These are phyloP conservation scores for Solanum chacoense DNA, from an alignment of 305 asterid species.

Conservation along the genomic window DNA sequence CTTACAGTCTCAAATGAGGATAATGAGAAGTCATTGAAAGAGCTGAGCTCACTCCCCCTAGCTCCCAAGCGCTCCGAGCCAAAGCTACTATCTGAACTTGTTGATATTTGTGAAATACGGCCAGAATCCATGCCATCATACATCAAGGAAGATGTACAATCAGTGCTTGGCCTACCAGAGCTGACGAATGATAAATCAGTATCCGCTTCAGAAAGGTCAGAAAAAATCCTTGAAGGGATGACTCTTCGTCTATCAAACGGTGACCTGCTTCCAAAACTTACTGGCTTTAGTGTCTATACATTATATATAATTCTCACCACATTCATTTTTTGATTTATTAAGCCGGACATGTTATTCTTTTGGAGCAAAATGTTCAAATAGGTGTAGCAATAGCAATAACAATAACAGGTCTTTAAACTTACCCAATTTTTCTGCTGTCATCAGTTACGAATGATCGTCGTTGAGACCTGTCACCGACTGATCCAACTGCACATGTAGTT, in stretches of 20 bases:
- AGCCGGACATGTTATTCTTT: not conserved
- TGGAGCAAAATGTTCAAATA: not conserved
- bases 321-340: not conserved
- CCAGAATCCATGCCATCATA: conserved; percentile 40
- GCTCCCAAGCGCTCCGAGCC: conserved; percentile 44
- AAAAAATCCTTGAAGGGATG: conserved; percentile 25
- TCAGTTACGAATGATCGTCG: not conserved
- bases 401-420: not conserved
- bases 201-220: conserved; percentile 48
- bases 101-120: conserved; percentile 42
- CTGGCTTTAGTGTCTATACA: not conserved
- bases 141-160: conserved; percentile 31
- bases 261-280: conserved; percentile 33
- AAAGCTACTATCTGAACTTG: conserved; percentile 64
- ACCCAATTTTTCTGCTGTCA: not conserved
- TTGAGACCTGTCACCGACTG: not conserved
- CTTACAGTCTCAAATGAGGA: conserved; percentile 60
- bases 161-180: conserved; percentile 71
- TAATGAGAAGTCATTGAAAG: conserved; percentile 40
- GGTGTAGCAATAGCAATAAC: not conserved
- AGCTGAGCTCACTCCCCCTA: conserved; percentile 38
- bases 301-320: not conserved
- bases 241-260: conserved; percentile 37
- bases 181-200: conserved; percentile 76
- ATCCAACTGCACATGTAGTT: conserved; percentile 16